Evolutionary conservation across 805 yeast genomes (phyloP), one percentile per base, ranked within the genome.

Genomic region (Nakazawaea wickerhamii): DNA sequence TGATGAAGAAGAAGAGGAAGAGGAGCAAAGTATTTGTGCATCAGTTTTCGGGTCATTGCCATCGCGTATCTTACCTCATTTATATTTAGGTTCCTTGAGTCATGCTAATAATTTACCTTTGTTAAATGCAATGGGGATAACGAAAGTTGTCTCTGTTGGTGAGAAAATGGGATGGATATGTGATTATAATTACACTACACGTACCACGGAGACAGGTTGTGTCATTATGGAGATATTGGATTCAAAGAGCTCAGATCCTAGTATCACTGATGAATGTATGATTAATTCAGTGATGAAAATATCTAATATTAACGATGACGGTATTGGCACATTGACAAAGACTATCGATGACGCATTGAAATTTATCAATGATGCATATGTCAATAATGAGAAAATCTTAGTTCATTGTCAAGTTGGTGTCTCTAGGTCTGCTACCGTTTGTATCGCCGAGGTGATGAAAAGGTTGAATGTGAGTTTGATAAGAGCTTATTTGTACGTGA

Each of bases 331-430:
- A 44, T 64, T 90, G 38, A 70, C 83, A 0, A 63, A 64, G 28
- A 73, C 83, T 3, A 65, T 90, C 34, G 77, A 80, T 11, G 70
- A 71, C 30, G 80, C 90, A 18, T 64, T 91, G 31, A 65, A 73
- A 1, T 86, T 79, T 54, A 75, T 89, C 40, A 83, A 85, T 41
- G 71, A 68, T 21, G 75, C 76, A 15, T 64, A 67, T 48, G 50
- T 58, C 17, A 50, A 51, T 1, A 63, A 62, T 28, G 77, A 76
- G 18, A 75, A 73, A 36, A 77, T 81, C 2, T 67, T 91, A 47
- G 90, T 91, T 9, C 98, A 91, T 59, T 91, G 98, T 54, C 84
- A 95, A 55, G 97, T 88, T 37, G 98, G 98, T 0, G 98, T 91
- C 3, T 86, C 96, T 0, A 68, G 98, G 43, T 86, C 95, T 3